Evolutionary conservation across 768 basidiomycete species (phyloP).

Genomic region (Glaciozyma antarctica): DNA sequence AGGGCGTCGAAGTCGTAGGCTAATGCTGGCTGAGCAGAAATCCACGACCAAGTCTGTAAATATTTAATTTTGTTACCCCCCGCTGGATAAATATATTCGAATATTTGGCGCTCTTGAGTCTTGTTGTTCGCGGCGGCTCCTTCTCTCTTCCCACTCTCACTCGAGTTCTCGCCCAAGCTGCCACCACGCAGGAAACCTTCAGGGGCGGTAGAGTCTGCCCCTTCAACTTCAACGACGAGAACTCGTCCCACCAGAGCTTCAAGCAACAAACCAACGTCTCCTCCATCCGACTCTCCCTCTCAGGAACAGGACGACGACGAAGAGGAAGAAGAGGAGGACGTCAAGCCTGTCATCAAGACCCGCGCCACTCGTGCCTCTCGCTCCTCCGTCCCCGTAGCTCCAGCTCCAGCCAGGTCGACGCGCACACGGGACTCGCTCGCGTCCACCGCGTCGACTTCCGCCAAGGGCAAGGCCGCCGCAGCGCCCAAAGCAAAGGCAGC

Average conservation of each 20-base stretch:
- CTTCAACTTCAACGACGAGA: background rate
- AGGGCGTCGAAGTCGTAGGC: too few species aligned
- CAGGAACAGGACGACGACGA: background rate
- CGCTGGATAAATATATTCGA: too few species aligned
- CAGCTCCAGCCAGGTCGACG: background rate
- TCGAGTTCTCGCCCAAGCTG: background rate
- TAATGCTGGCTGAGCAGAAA: too few species aligned
- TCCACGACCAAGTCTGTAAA: too few species aligned
- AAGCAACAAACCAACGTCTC: background rate
- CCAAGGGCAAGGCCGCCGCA: background rate
- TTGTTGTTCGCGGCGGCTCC: background rate
- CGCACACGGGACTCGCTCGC: background rate
- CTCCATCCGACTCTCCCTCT: background rate
- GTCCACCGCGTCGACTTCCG: background rate
- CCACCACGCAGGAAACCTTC: background rate
- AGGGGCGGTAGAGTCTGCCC: too few species aligned
- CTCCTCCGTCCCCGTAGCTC: background rate
- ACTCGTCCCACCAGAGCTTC: background rate
- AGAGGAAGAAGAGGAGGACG: background rate
- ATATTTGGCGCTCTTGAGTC: background rate
- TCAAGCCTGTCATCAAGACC: background rate
- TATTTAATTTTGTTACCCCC: too few species aligned
- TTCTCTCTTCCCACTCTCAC: background rate
- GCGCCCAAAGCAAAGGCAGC: background rate
- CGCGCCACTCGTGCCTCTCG: background rate